A percentile compares a stretch with the other conserved stretches of the same genome.
Conservation (phyloP, 2,329 filamentous ascomycete genomes). For the Lanzia echinophila region DNA sequence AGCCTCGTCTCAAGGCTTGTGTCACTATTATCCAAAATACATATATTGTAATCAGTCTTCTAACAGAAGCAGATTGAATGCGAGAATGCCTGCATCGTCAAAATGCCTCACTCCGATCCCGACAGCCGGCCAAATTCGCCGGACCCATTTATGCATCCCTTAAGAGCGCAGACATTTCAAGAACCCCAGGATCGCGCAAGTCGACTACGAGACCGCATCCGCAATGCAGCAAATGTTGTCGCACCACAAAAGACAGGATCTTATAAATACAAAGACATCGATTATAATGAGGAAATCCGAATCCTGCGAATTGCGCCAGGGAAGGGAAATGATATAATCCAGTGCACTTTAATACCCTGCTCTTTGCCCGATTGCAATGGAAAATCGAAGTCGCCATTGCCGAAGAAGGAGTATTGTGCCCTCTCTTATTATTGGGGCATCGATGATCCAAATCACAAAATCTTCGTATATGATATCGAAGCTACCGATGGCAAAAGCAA, state of each 20-base stretch:
- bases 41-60: no score
- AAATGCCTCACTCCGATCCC: background rate
- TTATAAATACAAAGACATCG: slow-evolving; percentile 7
- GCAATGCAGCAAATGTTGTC: background rate
- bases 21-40: no score
- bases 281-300: slow-evolving; percentile 12
- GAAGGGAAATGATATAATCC: background rate
- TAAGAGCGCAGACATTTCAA: no score
- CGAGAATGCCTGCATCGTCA: background rate
- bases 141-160: background rate
- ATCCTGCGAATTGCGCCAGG: slow-evolving; percentile 11
- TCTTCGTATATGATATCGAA: background rate
- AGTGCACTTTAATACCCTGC: slow-evolving; percentile 11
- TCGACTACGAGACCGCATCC: background rate
- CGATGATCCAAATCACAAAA: background rate
- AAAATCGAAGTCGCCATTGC: background rate
- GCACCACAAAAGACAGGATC: background rate
- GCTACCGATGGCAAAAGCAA: background rate
- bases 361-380: background rate
- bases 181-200: background rate
- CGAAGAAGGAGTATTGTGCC: background rate
- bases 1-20: no score
- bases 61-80: background rate
- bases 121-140: background rate
- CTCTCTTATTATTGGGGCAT: background rate